phyloP scores from a whole-genome alignment of 2,329 filamentous ascomycete species.

The Talaromyces sp. region DNA sequence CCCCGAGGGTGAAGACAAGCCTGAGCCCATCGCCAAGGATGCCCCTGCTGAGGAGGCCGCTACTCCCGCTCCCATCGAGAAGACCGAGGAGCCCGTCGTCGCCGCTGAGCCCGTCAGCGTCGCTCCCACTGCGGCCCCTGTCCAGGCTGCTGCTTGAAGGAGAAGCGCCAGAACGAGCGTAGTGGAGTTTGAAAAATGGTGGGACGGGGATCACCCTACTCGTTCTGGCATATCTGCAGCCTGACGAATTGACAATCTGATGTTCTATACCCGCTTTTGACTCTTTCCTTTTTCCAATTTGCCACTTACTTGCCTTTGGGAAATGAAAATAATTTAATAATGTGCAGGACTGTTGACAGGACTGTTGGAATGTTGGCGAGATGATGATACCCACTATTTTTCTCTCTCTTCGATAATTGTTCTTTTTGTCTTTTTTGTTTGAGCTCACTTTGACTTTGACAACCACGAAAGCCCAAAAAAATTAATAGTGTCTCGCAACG shows the following conservation, averaged over 20 bases:
- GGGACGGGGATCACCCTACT: conserved; percentile 33
- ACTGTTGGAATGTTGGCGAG: conserved; percentile 20
- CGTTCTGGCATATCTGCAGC: conserved; percentile 26
- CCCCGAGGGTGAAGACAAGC: conserved; percentile 30
- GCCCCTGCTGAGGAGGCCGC: conserved; percentile 28
- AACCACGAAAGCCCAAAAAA: conserved; percentile 19
- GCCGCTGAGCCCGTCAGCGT: conserved; percentile 32
- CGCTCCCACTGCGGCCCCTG: conserved; percentile 32
- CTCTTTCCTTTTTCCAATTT: neutral
- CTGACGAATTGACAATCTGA: conserved; percentile 24
- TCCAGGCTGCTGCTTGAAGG: conserved; percentile 45
- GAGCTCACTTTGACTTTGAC: neutral
- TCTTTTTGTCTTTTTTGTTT: conserved; percentile 5
- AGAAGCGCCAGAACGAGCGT: conserved; percentile 30
- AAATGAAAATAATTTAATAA: conserved; percentile 12
- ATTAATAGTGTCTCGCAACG: conserved; percentile 28
- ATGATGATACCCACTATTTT: conserved; percentile 28
- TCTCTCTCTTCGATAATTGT: conserved; percentile 18
- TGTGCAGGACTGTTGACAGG: conserved; percentile 17
- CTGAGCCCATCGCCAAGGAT: conserved; percentile 23
- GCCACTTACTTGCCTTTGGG: neutral
- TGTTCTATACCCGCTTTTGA: conserved; percentile 13
- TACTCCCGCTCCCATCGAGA: conserved; percentile 24
- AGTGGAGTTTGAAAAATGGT: conserved; percentile 43
- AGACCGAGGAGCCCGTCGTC: conserved; percentile 25